Conservation (phyloP, 2,329 filamentous ascomycete genomes). For the Emmonsiellopsis sp. region DNA sequence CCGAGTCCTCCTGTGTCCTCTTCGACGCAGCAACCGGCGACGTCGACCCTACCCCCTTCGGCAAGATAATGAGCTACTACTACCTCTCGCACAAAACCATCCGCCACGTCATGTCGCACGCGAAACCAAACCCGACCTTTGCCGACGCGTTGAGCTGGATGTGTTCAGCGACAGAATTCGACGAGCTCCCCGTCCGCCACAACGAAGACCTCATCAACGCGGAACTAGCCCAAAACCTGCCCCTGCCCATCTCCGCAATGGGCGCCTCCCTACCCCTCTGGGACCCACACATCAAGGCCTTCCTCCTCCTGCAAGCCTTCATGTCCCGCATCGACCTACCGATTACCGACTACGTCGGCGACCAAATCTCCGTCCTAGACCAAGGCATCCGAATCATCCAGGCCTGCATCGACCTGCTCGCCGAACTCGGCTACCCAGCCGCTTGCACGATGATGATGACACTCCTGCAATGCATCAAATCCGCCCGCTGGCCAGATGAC, state of each 20-base stretch:
- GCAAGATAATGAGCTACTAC: conserved; percentile 99
- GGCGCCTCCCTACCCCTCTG: conserved; percentile 68
- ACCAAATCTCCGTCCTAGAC: conserved; percentile 79
- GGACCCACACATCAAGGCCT: conserved; percentile 97
- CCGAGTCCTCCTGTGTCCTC: conserved; percentile 72
- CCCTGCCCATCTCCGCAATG: conserved; percentile 53
- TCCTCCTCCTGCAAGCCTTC: conserved; percentile 86
- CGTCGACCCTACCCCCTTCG: conserved; percentile 78
- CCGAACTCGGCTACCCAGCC: conserved; percentile 74
- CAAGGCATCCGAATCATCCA: conserved; percentile 96
- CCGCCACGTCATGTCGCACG: conserved; percentile 67
- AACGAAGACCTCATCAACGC: conserved; percentile 97
- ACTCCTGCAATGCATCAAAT: conserved; percentile 86
- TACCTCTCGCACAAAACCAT: conserved; percentile 95
- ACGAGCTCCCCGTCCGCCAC: conserved; percentile 93
- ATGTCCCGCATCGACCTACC: conserved; percentile 89
- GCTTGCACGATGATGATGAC: conserved; percentile 73
- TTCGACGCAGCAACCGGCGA: conserved; percentile 73
- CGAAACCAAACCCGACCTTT: conserved; percentile 66
- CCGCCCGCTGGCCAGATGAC: conserved; percentile 81
- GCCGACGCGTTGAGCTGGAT: conserved; percentile 84
- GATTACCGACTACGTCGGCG: conserved; percentile 93
- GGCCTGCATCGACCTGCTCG: conserved; percentile 84
- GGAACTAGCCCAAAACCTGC: conserved; percentile 73
- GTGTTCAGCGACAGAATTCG: conserved; percentile 86